These are phyloP conservation scores for Saccharum officinarum DNA, from an alignment of 176 grass and related monocot genomes.

Conservation along the genomic window DNA sequence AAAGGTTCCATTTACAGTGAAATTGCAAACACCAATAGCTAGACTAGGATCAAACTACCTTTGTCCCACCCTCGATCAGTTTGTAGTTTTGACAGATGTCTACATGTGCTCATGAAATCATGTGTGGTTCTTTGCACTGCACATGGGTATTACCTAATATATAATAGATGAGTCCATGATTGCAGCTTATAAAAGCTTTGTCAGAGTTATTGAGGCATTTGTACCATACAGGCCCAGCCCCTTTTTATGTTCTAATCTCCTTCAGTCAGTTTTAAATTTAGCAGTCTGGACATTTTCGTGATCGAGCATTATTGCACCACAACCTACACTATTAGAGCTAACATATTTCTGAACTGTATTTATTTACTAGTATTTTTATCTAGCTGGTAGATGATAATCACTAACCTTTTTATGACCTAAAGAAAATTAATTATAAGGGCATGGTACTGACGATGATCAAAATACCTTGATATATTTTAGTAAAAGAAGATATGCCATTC, in stretches of 20 bases:
- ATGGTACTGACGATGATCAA: background rate
- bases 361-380: background rate
- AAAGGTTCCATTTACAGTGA: background rate
- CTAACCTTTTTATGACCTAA: background rate
- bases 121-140: background rate
- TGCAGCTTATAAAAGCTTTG: background rate
- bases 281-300: background rate
- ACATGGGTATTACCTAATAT: background rate
- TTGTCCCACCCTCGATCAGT: background rate
- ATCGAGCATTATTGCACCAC: background rate
- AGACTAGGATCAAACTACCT: background rate
- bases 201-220: background rate
- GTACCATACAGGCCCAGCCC: background rate
- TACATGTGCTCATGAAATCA: background rate
- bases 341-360: background rate
- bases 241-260: background rate
- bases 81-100: background rate
- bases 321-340: background rate
- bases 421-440: background rate
- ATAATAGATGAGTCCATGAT: background rate
- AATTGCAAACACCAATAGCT: background rate
- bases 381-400: background rate
- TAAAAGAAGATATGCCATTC: conserved; percentile 2
- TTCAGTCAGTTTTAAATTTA: background rate
- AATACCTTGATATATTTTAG: background rate